Base-by-base conservation (phyloP, 2,329 filamentous ascomycete species). In the Zymoseptoria passerinii region DNA sequence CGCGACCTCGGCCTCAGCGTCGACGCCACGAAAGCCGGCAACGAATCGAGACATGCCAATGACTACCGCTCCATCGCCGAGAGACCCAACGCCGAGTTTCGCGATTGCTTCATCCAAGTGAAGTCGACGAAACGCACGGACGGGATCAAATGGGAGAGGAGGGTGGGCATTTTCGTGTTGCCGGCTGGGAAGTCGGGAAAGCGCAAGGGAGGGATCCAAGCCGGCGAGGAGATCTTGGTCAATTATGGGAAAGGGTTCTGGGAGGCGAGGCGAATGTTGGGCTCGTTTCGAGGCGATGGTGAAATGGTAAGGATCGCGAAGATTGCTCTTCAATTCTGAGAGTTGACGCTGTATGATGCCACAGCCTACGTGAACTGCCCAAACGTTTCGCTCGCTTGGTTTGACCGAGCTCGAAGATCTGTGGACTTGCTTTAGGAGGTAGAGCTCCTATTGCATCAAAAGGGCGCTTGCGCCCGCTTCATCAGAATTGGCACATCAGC, bases 11-110 rank as follows among this genome's bases (percentile, higher is more conserved):
- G 72, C 9, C 66, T 81, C 9, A 75, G 75, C 18, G 74, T 81
- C 8, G 80, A 82, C 63, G 79, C 78, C 3, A 73, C 74, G 1
- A 68, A 66, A 1, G 74, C 74, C 61, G 80, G 79, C 28, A 81
- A 81, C 62, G 79, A 81, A 63, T 75, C 77, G 4, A 71, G 80
- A 50, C 81, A 79, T 62, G 75, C 79, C 60, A 82, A 82, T 61
- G 80, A 82, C 66, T 82, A 81, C 66, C 74, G 79, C 57, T 77
- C 79, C 18, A 72, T 81, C 8, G 68, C 72, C 2, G 71, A 71
- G 40, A 57, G 68, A 28, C 71, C 72, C n/a, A 74, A 74, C 61
- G 70, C 71, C 2, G 72, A 74, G 60, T 74, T 73, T 54, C 58
- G 70, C 48, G 72, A 74, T 57, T 69, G 67, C 58, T 72, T 70